Percentiles rank a stretch among this genome's conserved stretches.
These are phyloP conservation scores for Auriscalpium microsporum DNA, from an alignment of 768 basidiomycete species.

Conservation along the genomic window DNA sequence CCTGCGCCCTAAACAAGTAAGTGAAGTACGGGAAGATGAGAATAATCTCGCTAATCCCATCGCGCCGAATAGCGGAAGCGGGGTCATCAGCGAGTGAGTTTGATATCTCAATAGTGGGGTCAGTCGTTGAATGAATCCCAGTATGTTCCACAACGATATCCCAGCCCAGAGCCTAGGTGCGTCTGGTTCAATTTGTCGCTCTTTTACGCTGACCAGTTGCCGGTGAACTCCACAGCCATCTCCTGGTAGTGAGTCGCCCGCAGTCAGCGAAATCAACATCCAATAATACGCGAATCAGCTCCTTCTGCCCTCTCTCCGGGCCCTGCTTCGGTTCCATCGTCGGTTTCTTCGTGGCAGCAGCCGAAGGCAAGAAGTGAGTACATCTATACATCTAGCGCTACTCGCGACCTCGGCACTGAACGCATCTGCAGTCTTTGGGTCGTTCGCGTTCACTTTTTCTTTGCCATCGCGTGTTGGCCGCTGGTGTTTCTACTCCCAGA, in stretches of 20 bases:
- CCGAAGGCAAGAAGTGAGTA: not conserved
- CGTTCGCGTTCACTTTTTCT: conserved; percentile 15
- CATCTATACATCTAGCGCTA: too few species aligned
- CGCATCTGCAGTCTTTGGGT: conserved; percentile 15
- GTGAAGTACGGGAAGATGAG: not conserved
- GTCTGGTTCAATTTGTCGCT: not conserved
- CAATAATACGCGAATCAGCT: not conserved
- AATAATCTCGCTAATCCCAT: not conserved
- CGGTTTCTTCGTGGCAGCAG: conserved; percentile 18
- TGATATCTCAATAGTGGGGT: not conserved
- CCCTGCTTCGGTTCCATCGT: conserved; percentile 16
- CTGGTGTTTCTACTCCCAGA: conserved; percentile 16
- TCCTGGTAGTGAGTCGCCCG: conserved; percentile 3
- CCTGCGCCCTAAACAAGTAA: conserved; percentile 13
- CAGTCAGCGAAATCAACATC: not conserved
- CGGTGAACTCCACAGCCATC: not conserved
- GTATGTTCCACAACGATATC: conserved; percentile 11
- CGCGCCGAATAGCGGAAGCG: conserved; percentile 3
- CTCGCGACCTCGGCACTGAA: not conserved
- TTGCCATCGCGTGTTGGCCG: conserved; percentile 10
- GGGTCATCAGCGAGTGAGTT: conserved; percentile 10
- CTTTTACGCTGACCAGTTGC: not conserved
- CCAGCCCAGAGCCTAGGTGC: conserved; percentile 6
- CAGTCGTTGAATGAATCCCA: not conserved
- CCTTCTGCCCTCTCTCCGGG: conserved; percentile 12